Base-by-base conservation (phyloP, 805 yeast genomes). In the Lachancea sp. region DNA sequence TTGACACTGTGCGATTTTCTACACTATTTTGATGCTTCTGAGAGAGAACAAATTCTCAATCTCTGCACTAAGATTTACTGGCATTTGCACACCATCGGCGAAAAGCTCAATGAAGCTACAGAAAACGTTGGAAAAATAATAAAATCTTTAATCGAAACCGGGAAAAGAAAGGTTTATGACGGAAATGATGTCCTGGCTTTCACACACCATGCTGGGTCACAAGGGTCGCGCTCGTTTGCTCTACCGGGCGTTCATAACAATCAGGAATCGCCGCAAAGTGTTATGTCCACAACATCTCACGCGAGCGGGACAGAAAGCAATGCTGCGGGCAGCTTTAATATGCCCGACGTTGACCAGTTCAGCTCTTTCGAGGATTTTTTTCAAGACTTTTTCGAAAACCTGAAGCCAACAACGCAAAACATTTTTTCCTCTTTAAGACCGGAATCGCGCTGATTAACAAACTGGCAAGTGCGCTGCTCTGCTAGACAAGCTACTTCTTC, bases 101-200 rank as follows among this genome's bases (percentile, higher is more conserved):
- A 76, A 47, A 70, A 71, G 45, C 68, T 70, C 53, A 77, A 76
- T 50, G 82, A 78, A 55, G 80, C 79, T 2, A 77, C 82, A 0
- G 80, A 75, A 46, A 76, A 79, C 4, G 78, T 79, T 32, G 81
- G 82, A 2, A 70, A 70, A 42, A 74, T 79, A 39, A 72, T 79
- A 39, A 72, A 72, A 51, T 68, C 73, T 22, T 59, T 79, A 22
- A 75, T 77, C 22, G 79, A 74, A 41, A 60, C 67, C 2, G 72
- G 75, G 8, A 66, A 61, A 45, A 58, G 56, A 32, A 48, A 56
- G 34, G 54, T 52, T 5, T 41, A 52, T 18, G 33, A 41, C 12
- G 46, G 44, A 15, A 26, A 31, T 6, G 31, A 31, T 10, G 44
- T 46, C 2, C 29, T 32, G 13, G 16, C 38, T 22, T 22, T 6